These are phyloP conservation scores for Canariomyces notabilis DNA, from an alignment of 2,329 filamentous ascomycete genomes.

Conservation along the genomic window DNA sequence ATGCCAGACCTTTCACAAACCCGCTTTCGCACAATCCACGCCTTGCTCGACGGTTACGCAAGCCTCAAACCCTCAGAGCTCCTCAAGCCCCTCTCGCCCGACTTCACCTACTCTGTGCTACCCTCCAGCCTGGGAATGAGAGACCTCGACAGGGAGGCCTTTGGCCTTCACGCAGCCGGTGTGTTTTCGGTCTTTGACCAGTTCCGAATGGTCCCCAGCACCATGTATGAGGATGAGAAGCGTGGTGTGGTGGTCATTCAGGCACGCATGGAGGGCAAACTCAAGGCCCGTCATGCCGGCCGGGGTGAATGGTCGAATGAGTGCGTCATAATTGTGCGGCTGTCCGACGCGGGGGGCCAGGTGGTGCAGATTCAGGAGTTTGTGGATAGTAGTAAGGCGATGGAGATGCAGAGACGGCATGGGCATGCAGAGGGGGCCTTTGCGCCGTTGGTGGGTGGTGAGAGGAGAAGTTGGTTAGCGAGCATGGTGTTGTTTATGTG, in stretches of 20 bases:
- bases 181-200: conserved; percentile 38
- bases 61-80: conserved; percentile 37
- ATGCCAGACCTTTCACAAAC: not conserved
- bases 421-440: too few species aligned
- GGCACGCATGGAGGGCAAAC: conserved; percentile 32
- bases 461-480: too few species aligned
- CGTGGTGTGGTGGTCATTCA: conserved; percentile 35
- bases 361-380: conserved; percentile 34
- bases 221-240: conserved; percentile 30
- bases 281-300: conserved; percentile 23
- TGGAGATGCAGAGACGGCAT: too few species aligned
- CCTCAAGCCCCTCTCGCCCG: conserved; percentile 29
- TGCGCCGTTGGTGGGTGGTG: too few species aligned
- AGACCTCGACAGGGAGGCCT: conserved; percentile 31
- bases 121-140: conserved; percentile 37
- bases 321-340: conserved; percentile 31
- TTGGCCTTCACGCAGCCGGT: conserved; percentile 34
- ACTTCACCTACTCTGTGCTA: conserved; percentile 37
- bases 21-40: conserved; percentile 9
- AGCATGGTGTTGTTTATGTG: too few species aligned
- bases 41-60: conserved; percentile 35
- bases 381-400: conserved; percentile 38
- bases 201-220: conserved; percentile 37
- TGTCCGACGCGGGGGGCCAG: conserved; percentile 26
- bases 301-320: conserved; percentile 29